A percentile compares a stretch with the other conserved stretches of the same genome.
These are phyloP conservation scores for Zizania latifolia DNA, from an alignment of 176 grass and related monocot species.

Conservation along the genomic window DNA sequence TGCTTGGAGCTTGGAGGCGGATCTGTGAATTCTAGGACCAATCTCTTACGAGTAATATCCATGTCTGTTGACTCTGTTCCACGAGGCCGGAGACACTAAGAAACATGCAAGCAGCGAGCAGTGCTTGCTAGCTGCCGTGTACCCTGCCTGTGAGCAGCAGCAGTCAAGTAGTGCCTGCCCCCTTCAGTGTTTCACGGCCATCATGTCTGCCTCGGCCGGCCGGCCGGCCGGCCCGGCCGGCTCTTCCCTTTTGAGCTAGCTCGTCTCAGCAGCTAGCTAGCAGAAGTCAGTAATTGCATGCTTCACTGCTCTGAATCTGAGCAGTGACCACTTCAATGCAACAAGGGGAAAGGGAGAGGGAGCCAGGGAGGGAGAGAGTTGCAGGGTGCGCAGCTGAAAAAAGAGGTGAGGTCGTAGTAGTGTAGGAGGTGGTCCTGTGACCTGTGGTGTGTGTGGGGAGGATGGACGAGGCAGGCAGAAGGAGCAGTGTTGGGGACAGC, in stretches of 20 bases:
- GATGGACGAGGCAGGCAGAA: neutral
- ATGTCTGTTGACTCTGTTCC: no score
- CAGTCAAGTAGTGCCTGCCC: slow-evolving; percentile 7
- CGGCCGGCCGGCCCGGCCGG: no score
- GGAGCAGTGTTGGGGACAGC: neutral
- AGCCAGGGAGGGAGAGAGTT: neutral
- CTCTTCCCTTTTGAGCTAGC: slow-evolving; percentile 2
- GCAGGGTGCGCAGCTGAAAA: slow-evolving; percentile 10
- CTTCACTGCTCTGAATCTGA: slow-evolving; percentile 14
- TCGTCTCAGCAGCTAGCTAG: neutral
- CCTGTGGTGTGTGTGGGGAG: neutral
- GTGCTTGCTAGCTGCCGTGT: no score
- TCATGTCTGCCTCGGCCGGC: neutral
- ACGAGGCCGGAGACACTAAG: slow-evolving; percentile 8
- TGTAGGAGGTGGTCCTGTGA: slow-evolving; percentile 35
- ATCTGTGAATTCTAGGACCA: slow-evolving; percentile 12
- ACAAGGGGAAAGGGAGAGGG: neutral
- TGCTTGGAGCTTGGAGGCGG: neutral
- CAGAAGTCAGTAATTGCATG: slow-evolving; percentile 22
- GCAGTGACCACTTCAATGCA: neutral
- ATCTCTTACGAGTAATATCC: neutral
- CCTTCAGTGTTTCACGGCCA: slow-evolving; percentile 6
- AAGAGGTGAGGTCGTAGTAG: neutral
- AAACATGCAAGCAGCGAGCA: slow-evolving; percentile 10
- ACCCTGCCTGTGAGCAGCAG: neutral